A percentile compares a stretch with the other conserved stretches of the same genome.
These are phyloP conservation scores for Alternaria burnsii DNA, from an alignment of 2,329 filamentous ascomycete genomes.

Conservation along the genomic window DNA sequence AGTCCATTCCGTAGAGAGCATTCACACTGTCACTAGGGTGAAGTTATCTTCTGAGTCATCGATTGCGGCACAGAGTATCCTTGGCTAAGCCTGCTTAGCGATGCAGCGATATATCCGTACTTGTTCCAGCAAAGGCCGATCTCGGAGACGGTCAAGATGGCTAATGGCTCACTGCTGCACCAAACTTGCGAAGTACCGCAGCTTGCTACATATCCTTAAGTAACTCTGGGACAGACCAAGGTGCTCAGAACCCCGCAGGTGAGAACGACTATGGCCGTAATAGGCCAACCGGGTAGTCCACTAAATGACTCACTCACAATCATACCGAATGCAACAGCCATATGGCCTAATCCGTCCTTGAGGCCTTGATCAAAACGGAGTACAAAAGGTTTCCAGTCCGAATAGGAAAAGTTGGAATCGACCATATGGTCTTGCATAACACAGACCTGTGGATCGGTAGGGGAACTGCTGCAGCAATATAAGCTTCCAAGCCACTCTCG, in stretches of 20 bases:
- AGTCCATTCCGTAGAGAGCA: background rate
- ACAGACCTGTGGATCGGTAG: background rate
- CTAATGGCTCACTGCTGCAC: background rate
- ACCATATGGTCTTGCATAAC: background rate
- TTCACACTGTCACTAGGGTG: background rate
- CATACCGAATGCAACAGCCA: background rate
- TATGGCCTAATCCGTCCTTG: background rate
- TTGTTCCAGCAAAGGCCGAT: background rate
- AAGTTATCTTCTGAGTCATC: background rate
- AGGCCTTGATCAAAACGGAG: background rate
- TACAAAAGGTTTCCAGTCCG: background rate
- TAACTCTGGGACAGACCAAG: background rate
- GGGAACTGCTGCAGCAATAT: background rate
- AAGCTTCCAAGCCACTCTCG: background rate
- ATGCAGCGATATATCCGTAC: background rate
- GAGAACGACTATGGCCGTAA: background rate
- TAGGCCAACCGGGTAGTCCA: background rate
- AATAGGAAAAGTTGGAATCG: background rate
- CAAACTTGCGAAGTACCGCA: background rate
- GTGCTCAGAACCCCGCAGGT: background rate
- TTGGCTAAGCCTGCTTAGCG: background rate
- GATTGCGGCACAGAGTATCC: background rate
- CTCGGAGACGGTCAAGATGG: background rate
- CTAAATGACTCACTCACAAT: background rate
- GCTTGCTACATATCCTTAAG: background rate